Base-by-base conservation (phyloP, 768 basidiomycete genomes). In the Gymnopilus dilepis region DNA sequence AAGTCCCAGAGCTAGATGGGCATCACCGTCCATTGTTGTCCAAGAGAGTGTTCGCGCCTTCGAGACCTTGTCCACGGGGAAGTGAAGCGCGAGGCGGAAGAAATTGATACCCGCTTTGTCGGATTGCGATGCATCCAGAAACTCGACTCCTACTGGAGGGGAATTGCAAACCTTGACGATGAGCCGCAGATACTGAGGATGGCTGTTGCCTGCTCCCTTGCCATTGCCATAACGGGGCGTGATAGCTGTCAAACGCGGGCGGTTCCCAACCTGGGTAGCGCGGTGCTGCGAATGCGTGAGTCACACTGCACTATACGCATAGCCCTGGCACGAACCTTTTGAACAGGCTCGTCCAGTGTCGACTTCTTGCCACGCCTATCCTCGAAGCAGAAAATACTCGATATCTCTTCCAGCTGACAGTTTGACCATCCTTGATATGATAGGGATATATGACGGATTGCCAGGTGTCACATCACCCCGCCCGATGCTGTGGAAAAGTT, bases 71-170 rank as follows among this genome's bases (percentile, higher is more conserved):
- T n/a, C n/a, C n/a, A n/a, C 28, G 19, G 34, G 12, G 24, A 57
- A 43, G n/a, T 45, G 4, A 12, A 26, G 60, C 60, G 56, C 43
- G 55, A 57, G 61, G 60, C 60, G 63, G 63, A 55, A 64, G 50
- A 24, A 31, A 22, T 15, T 61, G 59, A 60, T 60, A 22, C 15
- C 63, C 59, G 37, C 42, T 41, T 31, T 52, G 31, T 56, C 40
- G 12, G 22, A 51, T 28, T 7, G 28, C 19, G 28, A 6, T 7
- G 7, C 47, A 6, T 17, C 31, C n/a, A 31, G 47, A n/a, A 13
- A 31, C 7, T 13, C 12, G 17, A 31, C 19, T 31, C 28, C 28
- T 31, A 28, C 30, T 50, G 17, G 7, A 6, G 28, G 5, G 22
- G 19, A 22, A 22, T 47, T 15, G 19, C 12, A 6, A 15, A 47